Conservation (phyloP, 345 rosid genomes). For the Streptanthus diversifolius region DNA sequence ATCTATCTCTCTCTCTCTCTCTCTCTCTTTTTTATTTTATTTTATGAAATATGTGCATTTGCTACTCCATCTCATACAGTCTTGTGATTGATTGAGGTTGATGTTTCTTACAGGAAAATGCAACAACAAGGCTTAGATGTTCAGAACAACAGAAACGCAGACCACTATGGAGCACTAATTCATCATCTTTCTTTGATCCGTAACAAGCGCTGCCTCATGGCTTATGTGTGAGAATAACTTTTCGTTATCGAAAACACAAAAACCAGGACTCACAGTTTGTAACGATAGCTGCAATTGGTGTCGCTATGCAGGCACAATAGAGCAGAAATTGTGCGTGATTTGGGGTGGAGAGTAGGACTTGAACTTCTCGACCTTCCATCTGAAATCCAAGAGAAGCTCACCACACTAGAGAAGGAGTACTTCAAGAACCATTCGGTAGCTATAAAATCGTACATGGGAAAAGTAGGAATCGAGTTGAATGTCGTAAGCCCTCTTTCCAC, state of each 20-base stretch:
- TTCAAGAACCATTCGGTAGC: conserved; percentile 63
- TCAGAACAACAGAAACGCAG: conserved; percentile 70
- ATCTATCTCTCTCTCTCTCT: background rate
- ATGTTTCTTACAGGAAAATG: conserved; percentile 57
- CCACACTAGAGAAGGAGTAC: conserved; percentile 59
- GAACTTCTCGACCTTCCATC: conserved; percentile 66
- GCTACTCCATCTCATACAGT: background rate
- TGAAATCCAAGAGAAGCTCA: conserved; percentile 73
- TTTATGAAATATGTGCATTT: no score
- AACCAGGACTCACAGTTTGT: background rate
- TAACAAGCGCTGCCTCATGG: conserved; percentile 92
- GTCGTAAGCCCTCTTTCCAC: conserved; percentile 49
- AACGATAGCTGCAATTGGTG: background rate
- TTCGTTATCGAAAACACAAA: background rate
- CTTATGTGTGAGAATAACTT: conserved; percentile 58
- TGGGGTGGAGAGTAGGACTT: conserved; percentile 72
- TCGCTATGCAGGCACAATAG: conserved; percentile 64
- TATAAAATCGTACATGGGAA: conserved; percentile 66
- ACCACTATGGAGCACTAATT: conserved; percentile 79
- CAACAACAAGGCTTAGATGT: conserved; percentile 84
- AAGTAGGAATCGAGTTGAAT: conserved; percentile 66
- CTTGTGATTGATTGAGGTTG: background rate
- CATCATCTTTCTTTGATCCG: conserved; percentile 86
- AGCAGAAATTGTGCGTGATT: conserved; percentile 67
- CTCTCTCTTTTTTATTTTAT: background rate